Percentiles rank a stretch among this genome's conserved stretches.
These are phyloP conservation scores for Fusarium gaditjirri DNA, from an alignment of 2,329 filamentous ascomycete genomes.

Conservation along the genomic window DNA sequence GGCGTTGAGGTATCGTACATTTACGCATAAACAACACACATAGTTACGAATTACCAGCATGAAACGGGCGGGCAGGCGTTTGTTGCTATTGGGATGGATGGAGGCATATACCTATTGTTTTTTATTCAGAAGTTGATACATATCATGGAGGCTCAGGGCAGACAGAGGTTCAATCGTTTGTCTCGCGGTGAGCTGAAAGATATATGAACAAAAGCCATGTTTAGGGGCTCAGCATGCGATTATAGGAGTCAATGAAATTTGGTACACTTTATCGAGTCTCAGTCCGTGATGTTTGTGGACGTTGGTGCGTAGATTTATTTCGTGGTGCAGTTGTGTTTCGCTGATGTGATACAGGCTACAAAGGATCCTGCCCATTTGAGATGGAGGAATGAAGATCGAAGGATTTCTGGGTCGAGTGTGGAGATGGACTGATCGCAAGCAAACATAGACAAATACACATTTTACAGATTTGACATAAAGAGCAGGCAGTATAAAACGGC, in stretches of 20 bases:
- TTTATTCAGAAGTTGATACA: constrained; percentile 25
- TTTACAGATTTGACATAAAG: not conserved
- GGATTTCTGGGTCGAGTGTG: not conserved
- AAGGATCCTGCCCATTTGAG: not conserved
- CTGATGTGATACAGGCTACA: not conserved
- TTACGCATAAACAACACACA: constrained; percentile 37
- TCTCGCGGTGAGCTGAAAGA: constrained; percentile 6
- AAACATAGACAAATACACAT: not conserved
- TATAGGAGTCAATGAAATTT: constrained; percentile 26
- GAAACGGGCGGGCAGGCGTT: constrained; percentile 41
- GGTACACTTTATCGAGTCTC: not conserved
- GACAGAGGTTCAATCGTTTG: not conserved
- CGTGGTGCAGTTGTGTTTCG: not conserved
- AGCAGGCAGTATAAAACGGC: not conserved
- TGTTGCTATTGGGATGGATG: constrained; percentile 23
- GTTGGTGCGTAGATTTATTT: not conserved
- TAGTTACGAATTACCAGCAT: constrained; percentile 42
- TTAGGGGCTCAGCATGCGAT: constrained; percentile 11
- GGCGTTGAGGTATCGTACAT: constrained; percentile 41
- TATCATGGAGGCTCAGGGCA: constrained; percentile 5
- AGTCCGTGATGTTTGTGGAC: not conserved
- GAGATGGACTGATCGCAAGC: not conserved
- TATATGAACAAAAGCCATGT: constrained; percentile 31
- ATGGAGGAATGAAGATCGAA: not conserved
- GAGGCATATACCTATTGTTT: constrained; percentile 44